Base-by-base conservation (phyloP, 805 yeast species). In the Wickerhamomyces bovis region DNA sequence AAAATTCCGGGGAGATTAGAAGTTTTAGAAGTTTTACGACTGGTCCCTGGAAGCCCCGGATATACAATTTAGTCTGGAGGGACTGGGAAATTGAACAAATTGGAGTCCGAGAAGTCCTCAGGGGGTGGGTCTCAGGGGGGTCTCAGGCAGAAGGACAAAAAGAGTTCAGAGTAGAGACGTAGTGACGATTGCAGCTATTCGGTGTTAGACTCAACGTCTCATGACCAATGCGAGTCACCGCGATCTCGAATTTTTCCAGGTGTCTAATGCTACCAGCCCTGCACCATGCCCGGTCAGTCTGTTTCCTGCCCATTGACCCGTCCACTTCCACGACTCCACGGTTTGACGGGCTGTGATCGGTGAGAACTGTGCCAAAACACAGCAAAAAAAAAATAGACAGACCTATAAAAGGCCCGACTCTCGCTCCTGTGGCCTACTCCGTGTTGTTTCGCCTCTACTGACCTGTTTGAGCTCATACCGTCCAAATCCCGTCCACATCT, bases 291-390 rank as follows among this genome's bases (percentile, higher is more conserved):
- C 6, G 38, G 10, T 20, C n/a, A 31, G 5, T 6, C 11, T 25
- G 21, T 22, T 15, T 23, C 10, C 20, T 20, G 26, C 33, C 46
- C 46, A 44, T 44, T 44, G 39, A 44, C 46, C 46, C 46, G 46
- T 21, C 33, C 31, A 12, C 23, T 38, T 31, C 46, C 42, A 44
- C 43, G 46, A 44, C 20, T 39, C 39, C 31, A 28, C 31, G 31
- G 31, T 28, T 28, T 28, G 31, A 39, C 39, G 46, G 46, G 36
- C 19, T 19, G 22, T 25, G 23, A 36, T 28, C 31, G 31, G n/a
- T 28, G 31, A 28, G 31, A 28, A 28, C 7, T 28, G 31, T 28
- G 15, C 31, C 31, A 28, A 28, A 28, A 28, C 31, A 4, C 31
- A 28, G 31, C 31, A 28, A 28, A 28, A 33, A 16, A 16, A 16